Conservation (phyloP, 257 asterid genomes). For the Nicotiana sylvestris region DNA sequence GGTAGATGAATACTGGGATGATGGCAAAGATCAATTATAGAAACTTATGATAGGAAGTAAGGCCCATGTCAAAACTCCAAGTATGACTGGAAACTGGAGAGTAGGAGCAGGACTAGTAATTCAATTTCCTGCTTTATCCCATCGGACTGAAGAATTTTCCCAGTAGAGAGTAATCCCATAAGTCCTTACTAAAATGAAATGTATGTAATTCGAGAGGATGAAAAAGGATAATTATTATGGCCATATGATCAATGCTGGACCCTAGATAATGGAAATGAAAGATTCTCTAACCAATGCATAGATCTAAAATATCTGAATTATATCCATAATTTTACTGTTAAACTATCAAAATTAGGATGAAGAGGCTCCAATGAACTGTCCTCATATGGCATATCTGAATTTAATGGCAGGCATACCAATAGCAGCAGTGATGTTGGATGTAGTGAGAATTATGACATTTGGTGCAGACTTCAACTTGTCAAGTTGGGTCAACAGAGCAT, state of each 20-base stretch:
- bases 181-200: neutral
- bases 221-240: neutral
- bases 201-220: neutral
- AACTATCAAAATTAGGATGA: neutral
- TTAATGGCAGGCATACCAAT: slow-evolving; percentile 55
- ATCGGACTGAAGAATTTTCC: neutral
- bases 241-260: neutral
- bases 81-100: neutral
- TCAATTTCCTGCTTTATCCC: neutral
- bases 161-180: neutral
- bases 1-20: neutral
- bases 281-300: neutral
- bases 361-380: slow-evolving; percentile 2
- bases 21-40: neutral
- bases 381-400: slow-evolving; percentile 5
- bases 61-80: neutral
- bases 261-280: neutral
- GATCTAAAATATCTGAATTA: neutral
- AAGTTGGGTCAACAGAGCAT: slow-evolving; percentile 93
- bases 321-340: neutral
- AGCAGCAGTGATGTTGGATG: slow-evolving; percentile 96
- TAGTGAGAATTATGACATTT: slow-evolving; percentile 87
- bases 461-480: slow-evolving; percentile 90
- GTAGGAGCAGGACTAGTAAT: neutral
- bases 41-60: neutral